Evolutionary conservation across 2,329 filamentous ascomycete genomes (phyloP).

Genomic region (Coniella lustricola): DNA sequence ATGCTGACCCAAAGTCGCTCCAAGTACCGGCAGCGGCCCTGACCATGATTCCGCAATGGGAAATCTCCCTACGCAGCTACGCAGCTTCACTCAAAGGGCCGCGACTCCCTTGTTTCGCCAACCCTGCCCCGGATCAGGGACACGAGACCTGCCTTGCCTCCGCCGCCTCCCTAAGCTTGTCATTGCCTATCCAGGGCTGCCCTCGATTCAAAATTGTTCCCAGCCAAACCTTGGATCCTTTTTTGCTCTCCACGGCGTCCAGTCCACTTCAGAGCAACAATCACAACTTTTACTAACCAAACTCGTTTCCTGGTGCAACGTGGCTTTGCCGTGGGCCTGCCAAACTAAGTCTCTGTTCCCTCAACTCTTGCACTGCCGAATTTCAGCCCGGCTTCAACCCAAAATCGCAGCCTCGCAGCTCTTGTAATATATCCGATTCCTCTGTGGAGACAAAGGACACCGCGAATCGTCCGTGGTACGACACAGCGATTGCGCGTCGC

Average conservation of each 20-base stretch:
- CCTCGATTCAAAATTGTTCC: neutral
- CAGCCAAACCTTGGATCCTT: too few species aligned
- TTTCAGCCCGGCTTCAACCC: too few species aligned
- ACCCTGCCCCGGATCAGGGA: neutral
- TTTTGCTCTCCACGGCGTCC: neutral
- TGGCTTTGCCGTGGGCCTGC: too few species aligned
- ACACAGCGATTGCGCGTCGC: constrained; percentile 5
- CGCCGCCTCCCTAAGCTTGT: neutral
- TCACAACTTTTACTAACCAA: neutral
- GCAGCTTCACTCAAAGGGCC: too few species aligned
- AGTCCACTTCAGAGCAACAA: neutral
- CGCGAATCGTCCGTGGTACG: neutral
- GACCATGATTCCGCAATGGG: too few species aligned
- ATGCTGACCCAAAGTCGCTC: neutral
- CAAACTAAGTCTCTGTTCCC: too few species aligned
- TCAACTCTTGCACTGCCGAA: neutral
- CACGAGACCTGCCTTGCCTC: neutral
- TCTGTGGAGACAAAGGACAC: neutral
- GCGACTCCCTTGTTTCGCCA: constrained; percentile 3
- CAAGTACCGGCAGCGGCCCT: neutral
- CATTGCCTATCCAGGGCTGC: neutral
- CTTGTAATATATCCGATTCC: neutral
- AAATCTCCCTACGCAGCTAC: too few species aligned
- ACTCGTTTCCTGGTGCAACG: too few species aligned
- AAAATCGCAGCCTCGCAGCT: too few species aligned